phyloP scores from a whole-genome alignment of 805 yeast genomes.

The Candida berthetii region DNA sequence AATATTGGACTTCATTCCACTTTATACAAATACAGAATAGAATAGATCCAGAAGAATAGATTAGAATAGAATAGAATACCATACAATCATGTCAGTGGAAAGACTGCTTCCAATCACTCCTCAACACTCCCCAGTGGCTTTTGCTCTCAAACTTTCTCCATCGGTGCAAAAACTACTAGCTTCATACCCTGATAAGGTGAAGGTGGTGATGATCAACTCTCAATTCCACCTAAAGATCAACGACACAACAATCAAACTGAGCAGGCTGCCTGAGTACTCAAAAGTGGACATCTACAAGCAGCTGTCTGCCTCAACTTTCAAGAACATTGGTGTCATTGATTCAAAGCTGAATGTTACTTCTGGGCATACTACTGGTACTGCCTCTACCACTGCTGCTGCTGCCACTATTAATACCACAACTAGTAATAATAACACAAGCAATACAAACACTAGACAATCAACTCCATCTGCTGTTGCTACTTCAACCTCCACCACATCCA shows the following conservation, averaged over 20 bases:
- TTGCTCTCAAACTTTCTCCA: neutral
- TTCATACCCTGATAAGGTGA: neutral
- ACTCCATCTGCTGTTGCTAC: neutral
- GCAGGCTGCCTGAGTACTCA: conserved; percentile 2
- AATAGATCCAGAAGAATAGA: too few species aligned
- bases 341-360: conserved; percentile 7
- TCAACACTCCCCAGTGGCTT: neutral
- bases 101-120: neutral
- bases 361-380: conserved; percentile 1
- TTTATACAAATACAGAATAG: too few species aligned
- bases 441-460: neutral
- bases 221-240: conserved; percentile 8
- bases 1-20: too few species aligned
- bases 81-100: neutral
- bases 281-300: conserved; percentile 15
- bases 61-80: too few species aligned
- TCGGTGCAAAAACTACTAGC: neutral
- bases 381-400: too few species aligned
- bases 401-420: neutral
- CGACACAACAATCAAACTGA: conserved; percentile 2
- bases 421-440: neutral
- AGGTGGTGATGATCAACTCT: neutral
- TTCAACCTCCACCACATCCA: neutral
- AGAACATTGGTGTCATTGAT: conserved; percentile 11
- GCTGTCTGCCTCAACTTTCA: conserved; percentile 14